phyloP scores from a whole-genome alignment of 768 basidiomycete species.

The Pholiota molesta region DNA sequence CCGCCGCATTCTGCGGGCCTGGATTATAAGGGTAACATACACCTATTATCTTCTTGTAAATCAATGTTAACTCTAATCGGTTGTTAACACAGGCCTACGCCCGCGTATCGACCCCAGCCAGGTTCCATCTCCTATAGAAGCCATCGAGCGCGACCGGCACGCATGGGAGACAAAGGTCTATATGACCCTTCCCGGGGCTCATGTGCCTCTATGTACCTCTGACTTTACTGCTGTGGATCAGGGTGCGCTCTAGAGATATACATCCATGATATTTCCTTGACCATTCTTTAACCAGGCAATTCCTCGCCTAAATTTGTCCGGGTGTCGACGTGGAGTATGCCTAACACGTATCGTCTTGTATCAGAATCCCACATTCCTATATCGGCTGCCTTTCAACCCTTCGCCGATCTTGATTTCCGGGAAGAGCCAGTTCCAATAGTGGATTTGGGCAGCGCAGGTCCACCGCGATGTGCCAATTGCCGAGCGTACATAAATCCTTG shows the following conservation, averaged over 20 bases:
- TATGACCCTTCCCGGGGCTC: constrained; percentile 55
- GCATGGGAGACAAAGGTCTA: constrained; percentile 76
- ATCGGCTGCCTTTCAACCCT: constrained; percentile 86
- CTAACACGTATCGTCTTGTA: constrained; percentile 77
- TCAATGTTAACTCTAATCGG: constrained; percentile 3
- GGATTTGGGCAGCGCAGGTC: constrained; percentile 70
- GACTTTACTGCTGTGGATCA: constrained; percentile 93
- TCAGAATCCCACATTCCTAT: constrained; percentile 85
- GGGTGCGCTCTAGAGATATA: constrained; percentile 40
- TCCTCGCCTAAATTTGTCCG: constrained; percentile 91
- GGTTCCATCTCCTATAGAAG: constrained; percentile 88
- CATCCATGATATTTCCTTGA: constrained; percentile 3
- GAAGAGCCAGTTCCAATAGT: constrained; percentile 85
- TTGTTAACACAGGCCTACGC: constrained; percentile 59
- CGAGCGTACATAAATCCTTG: constrained; percentile 93
- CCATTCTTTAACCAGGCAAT: constrained; percentile 57
- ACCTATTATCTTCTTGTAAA: neutral
- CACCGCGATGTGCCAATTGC: constrained; percentile 83
- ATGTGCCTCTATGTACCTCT: constrained; percentile 83
- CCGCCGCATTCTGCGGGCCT: constrained; percentile 71
- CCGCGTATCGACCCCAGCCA: constrained; percentile 85
- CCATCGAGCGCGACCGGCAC: constrained; percentile 77
- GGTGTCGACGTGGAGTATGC: constrained; percentile 88
- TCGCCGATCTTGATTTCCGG: constrained; percentile 75
- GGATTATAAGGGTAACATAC: constrained; percentile 46